Conservation (phyloP, 108 stramenopile species). For the Heterococcus sp. region DNA sequence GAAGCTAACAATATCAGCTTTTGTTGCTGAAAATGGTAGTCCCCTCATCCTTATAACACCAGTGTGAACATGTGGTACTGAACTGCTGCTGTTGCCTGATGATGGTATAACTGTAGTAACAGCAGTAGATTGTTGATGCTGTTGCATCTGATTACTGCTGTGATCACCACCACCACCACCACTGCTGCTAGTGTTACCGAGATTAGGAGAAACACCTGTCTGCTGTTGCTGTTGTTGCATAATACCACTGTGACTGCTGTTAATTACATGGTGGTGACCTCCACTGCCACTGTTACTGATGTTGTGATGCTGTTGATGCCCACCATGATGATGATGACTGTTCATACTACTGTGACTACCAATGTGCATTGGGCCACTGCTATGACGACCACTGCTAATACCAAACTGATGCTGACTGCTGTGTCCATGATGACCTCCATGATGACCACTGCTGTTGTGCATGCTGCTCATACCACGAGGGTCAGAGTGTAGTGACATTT, state of each 20-base stretch:
- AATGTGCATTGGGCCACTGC: neutral
- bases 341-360: too few relatives aligned
- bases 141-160: too few relatives aligned
- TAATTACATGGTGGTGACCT: too few relatives aligned
- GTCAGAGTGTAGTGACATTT: constrained; percentile 2
- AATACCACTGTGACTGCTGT: neutral
- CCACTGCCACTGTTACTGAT: too few relatives aligned
- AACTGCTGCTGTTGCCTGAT: too few relatives aligned
- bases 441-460: neutral
- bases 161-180: neutral
- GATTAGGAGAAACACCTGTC: too few relatives aligned
- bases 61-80: constrained; percentile 67
- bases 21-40: constrained; percentile 80
- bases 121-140: constrained; percentile 3
- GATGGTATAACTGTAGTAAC: too few relatives aligned
- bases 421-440: neutral
- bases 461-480: neutral
- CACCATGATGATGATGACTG: too few relatives aligned
- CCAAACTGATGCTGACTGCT: neutral
- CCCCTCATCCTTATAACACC: constrained; percentile 86
- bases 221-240: neutral
- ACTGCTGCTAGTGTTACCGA: too few relatives aligned
- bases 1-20: constrained; percentile 80
- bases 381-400: neutral
- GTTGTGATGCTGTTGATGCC: too few relatives aligned